Evolutionary conservation across 1,284 basidiomycete species (phyloP), one percentile per base, ranked within the genome.

Genomic region (Malassezia arunalokei): DNA sequence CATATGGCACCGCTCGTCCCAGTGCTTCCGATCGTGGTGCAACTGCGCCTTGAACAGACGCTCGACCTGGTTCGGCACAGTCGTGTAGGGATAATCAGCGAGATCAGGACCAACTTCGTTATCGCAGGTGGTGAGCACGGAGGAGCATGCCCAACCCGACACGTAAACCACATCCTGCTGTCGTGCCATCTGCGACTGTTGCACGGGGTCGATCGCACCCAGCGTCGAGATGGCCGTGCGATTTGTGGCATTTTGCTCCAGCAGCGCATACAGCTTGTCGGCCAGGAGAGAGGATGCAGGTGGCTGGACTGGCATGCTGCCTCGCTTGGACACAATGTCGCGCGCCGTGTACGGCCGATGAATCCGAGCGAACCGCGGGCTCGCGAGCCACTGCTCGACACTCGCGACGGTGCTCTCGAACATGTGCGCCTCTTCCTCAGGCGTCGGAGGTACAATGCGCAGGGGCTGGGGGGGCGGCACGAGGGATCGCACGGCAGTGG

Each of bases 131-230:
- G 69, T 73, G 27, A 74, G 59, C 12, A 73, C 69, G 24, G 87
- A 88, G 47, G 88, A 79, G 51, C 90, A 80, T 55, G 90, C 95
- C 91, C 92, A 99, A 27, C 92, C 92, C 37, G 88, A 94, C 27
- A 99, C 80, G 73, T 98, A 98, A 43, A 96, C 85, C 20, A 88
- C 85, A 71, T 96, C 88, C 68, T 94, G 87, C 75, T 90, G 81
- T 66, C 81, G 81, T 7, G 90, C 94, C 90, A 96, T 95, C 75
- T 99, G 92, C 0, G 89, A 88, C 83, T 90, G 87, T 76, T 92
- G 88, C 3, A 90, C 81, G 0, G 88, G 89, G 71, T 92, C 88
- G 57, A 92, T 66, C 33, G 68, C 70, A 27, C 68, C 68, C 57
- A 72, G 64, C 38, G 69, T 72, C 56, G 69, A 64, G 3, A 61